Conservation (phyloP, 306 rosid species). For the Rosa persica region DNA sequence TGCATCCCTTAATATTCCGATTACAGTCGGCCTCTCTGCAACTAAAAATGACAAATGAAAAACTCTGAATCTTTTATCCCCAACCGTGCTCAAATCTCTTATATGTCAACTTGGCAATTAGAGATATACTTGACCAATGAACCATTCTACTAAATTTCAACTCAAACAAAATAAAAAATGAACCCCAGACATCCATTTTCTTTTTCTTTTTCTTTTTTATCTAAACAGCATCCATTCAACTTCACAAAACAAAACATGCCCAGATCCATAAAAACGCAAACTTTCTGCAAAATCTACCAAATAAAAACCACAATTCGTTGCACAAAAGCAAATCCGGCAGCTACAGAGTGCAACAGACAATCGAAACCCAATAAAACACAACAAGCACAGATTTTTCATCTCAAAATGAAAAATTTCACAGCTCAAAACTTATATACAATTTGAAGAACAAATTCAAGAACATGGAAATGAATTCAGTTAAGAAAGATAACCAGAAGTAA, state of each 20-base stretch:
- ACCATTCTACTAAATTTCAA: slow-evolving; percentile 18
- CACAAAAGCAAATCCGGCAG: slow-evolving; percentile 20
- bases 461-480: neutral
- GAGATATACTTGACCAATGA: slow-evolving; percentile 9
- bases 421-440: neutral
- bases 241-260: slow-evolving; percentile 25
- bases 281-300: neutral
- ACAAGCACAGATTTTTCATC: slow-evolving; percentile 15
- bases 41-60: slow-evolving; percentile 6
- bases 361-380: slow-evolving; percentile 5
- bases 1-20: slow-evolving; percentile 16
- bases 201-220: neutral
- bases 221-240: slow-evolving; percentile 24
- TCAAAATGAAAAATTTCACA: neutral
- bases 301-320: neutral
- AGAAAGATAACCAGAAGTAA: slow-evolving; percentile 14
- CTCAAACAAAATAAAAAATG: neutral
- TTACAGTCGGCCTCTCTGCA: slow-evolving; percentile 16
- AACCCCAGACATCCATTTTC: slow-evolving; percentile 5
- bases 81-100: slow-evolving; percentile 29
- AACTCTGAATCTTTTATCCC: slow-evolving; percentile 6
- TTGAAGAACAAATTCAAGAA: slow-evolving; percentile 2
- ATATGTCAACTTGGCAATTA: slow-evolving; percentile 15
- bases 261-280: slow-evolving; percentile 50
- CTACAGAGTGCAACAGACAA: slow-evolving; percentile 8